Conservation (phyloP, 352 stramenopile species). For the Pythium pyrilobum region DNA sequence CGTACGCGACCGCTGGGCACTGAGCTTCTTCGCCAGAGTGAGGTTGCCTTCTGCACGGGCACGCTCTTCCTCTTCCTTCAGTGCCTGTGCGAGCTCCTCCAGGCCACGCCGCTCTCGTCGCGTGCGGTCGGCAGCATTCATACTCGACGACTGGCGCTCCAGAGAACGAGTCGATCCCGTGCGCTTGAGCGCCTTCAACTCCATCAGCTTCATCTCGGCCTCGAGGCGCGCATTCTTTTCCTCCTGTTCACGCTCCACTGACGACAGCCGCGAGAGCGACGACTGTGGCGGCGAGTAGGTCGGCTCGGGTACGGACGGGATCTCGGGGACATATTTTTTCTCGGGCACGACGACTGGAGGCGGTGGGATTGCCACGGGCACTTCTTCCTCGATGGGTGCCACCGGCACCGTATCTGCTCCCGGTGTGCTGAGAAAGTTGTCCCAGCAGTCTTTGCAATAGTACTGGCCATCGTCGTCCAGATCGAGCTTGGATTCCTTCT, state of each 20-base stretch:
- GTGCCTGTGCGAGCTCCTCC: conserved; percentile 73
- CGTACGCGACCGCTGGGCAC: conserved; percentile 66
- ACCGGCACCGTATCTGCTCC: conserved; percentile 17
- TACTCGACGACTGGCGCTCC: conserved; percentile 41
- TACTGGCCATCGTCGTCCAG: conserved; percentile 80
- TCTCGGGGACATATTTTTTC: conserved; percentile 5
- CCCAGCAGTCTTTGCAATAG: conserved; percentile 88
- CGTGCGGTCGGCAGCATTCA: conserved; percentile 54
- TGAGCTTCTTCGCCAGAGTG: conserved; percentile 70
- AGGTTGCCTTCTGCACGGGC: conserved; percentile 74
- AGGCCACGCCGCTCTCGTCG: conserved; percentile 66
- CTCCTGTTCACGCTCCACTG: conserved; percentile 56
- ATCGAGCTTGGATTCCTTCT: conserved; percentile 72
- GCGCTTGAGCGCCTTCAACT: conserved; percentile 70
- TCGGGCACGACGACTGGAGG: conserved; percentile 1
- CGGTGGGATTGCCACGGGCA: conserved; percentile 16
- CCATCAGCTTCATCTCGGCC: conserved; percentile 75
- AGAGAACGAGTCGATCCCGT: conserved; percentile 54
- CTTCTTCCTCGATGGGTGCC: background rate
- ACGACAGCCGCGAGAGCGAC: conserved; percentile 30
- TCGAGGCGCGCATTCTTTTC: conserved; percentile 72
- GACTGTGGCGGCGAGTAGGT: conserved; percentile 22
- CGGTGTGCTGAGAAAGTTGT: conserved; percentile 68
- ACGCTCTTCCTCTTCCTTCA: conserved; percentile 76
- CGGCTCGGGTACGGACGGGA: conserved; percentile 11